Base-by-base conservation (phyloP, 495 filamentous ascomycete genomes). In the Immersiella caudata region DNA sequence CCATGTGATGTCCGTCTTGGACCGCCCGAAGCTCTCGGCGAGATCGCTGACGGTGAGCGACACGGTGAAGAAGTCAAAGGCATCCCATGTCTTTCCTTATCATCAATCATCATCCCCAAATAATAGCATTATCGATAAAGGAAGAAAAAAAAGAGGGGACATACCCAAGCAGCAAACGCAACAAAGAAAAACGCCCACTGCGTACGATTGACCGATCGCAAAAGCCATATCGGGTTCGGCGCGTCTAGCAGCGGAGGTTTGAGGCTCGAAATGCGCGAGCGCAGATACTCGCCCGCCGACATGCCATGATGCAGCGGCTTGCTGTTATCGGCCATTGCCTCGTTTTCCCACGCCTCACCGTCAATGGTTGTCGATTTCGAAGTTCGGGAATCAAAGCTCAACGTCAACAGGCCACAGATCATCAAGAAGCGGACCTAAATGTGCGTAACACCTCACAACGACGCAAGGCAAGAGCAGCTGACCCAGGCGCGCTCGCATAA, bases 1-100 rank as follows among this genome's bases (percentile, higher is more conserved):
- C 92, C 92, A 96, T 25, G 92, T 94, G 65, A 96, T 95, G 50
- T 95, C 88, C 3, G 89, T 85, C 40, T 89, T 89, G 52, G 83
- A 79, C 69, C 85, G 87, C 65, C 81, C 83, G 70, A 95, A 96
- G 1, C 79, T 76, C 69, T 87, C 76, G 26, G 91, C 88, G 27
- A 96, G 82, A 33, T 92, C 78, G 6, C 79, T 77, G 22, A 92
- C 87, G 0, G 91, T 93, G 64, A 96, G 76, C 7, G 89, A 92
- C 70, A 95, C 91, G 67, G 91, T 94, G 82, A 96, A 96, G 82
- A 96, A 96, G 74, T 96, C 93, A 68, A 95, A 94, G 16, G 92
- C 87, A 75, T 96, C 92, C 90, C 92, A 94, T 0, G 88, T 87
- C 87, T 87, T 75, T 29, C 22, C 36, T 58, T 21, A 14, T 12